These are phyloP conservation scores for Sanghuangporus sanghuang DNA, from an alignment of 1,284 basidiomycete genomes.

Conservation along the genomic window DNA sequence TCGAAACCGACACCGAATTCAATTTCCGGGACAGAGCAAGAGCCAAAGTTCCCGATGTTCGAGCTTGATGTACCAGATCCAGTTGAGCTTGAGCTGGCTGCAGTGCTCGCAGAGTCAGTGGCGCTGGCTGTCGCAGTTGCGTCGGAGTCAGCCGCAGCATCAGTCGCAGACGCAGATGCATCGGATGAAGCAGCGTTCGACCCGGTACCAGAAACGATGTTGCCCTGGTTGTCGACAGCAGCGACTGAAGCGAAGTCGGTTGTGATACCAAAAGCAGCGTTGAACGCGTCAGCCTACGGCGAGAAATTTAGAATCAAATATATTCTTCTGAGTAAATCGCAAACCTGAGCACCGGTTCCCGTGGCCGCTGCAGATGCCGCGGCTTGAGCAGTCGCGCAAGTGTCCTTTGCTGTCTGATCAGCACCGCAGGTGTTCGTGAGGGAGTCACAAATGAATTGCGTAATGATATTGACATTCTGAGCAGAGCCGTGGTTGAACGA, in stretches of 20 bases:
- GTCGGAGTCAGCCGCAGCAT: conserved; percentile 6
- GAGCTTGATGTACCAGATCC: conserved; percentile 23
- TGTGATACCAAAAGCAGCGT: conserved; percentile 46
- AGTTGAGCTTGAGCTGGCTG: conserved; percentile 23
- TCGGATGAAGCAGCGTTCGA: conserved; percentile 15
- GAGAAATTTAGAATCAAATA: conserved; percentile 30
- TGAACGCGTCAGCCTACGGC: conserved; percentile 57
- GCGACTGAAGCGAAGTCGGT: conserved; percentile 37
- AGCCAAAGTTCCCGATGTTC: conserved; percentile 47
- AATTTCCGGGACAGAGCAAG: conserved; percentile 52
- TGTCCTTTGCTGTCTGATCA: conserved; percentile 45
- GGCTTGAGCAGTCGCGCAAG: conserved; percentile 37
- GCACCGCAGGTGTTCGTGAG: conserved; percentile 47
- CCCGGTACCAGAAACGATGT: conserved; percentile 26
- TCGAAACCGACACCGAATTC: conserved; percentile 58
- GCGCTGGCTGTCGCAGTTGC: conserved; percentile 1
- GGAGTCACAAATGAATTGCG: conserved; percentile 50
- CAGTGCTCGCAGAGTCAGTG: conserved; percentile 18
- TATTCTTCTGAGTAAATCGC: neutral
- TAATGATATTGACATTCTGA: conserved; percentile 47
- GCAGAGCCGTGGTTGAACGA: conserved; percentile 51
- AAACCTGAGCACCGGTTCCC: conserved; percentile 38
- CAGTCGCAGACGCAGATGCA: conserved; percentile 16
- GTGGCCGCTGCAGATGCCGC: conserved; percentile 37
- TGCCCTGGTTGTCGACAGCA: conserved; percentile 35